Percentiles rank a stretch among this genome's conserved stretches.
Conservation (phyloP, 352 stramenopile genomes). For the Globisporangium solare region DNA sequence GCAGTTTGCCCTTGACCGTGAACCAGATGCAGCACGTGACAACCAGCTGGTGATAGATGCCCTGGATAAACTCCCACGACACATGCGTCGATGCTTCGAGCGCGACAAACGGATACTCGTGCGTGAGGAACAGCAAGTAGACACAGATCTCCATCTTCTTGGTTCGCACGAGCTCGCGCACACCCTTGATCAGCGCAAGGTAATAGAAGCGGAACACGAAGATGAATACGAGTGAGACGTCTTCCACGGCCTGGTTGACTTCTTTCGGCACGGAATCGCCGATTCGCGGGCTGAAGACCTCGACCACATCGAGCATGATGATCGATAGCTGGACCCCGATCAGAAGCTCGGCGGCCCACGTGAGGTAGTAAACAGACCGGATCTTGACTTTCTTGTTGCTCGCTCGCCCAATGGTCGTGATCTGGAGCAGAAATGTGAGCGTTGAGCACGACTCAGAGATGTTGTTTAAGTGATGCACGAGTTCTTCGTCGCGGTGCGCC, state of each 20-base stretch:
- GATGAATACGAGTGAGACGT: slow-evolving; percentile 28
- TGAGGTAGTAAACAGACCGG: slow-evolving; percentile 19
- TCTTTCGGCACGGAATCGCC: neutral
- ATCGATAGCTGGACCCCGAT: slow-evolving; percentile 9
- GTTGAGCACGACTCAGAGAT: slow-evolving; percentile 30
- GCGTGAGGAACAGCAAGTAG: slow-evolving; percentile 26
- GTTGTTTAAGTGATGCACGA: slow-evolving; percentile 22
- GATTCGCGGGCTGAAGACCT: neutral
- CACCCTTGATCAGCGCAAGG: slow-evolving; percentile 18
- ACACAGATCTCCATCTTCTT: slow-evolving; percentile 21
- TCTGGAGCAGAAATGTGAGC: slow-evolving; percentile 33
- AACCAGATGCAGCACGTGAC: slow-evolving; percentile 26
- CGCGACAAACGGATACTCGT: slow-evolving; percentile 39
- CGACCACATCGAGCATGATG: neutral
- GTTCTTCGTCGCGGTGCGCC: too few relatives aligned
- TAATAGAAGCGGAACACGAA: slow-evolving; percentile 36
- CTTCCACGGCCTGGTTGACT: slow-evolving; percentile 23
- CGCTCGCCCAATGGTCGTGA: slow-evolving; percentile 26
- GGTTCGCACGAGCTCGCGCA: neutral
- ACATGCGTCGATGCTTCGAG: slow-evolving; percentile 16
- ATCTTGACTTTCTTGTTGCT: slow-evolving; percentile 27
- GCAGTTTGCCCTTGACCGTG: slow-evolving; percentile 9
- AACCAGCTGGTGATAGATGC: slow-evolving; percentile 34
- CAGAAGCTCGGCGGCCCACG: slow-evolving; percentile 16
- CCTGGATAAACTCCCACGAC: slow-evolving; percentile 36